phyloP scores from a whole-genome alignment of 2,329 filamentous ascomycete genomes.

The Alternaria brassicicola region DNA sequence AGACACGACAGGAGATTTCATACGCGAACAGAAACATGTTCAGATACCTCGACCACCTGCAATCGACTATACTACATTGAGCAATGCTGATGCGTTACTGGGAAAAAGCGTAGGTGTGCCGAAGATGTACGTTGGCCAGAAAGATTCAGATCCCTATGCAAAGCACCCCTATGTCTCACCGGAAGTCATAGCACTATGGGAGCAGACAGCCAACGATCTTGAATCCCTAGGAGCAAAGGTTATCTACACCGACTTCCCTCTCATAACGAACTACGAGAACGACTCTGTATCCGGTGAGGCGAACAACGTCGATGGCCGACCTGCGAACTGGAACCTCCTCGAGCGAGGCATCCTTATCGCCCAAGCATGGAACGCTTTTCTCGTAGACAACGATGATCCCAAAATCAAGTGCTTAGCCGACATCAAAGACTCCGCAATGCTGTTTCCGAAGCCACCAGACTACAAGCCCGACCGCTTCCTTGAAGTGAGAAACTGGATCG shows the following conservation, averaged over 20 bases:
- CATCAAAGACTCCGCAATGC: slow-evolving; percentile 48
- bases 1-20: slow-evolving; percentile 58
- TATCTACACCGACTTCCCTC: slow-evolving; percentile 54
- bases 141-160: slow-evolving; percentile 38
- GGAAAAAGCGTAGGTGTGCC: slow-evolving; percentile 59
- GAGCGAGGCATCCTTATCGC: slow-evolving; percentile 59
- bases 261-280: slow-evolving; percentile 56
- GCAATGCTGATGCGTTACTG: slow-evolving; percentile 40
- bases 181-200: slow-evolving; percentile 48
- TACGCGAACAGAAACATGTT: slow-evolving; percentile 58
- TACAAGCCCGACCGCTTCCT: slow-evolving; percentile 50
- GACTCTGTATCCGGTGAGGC: slow-evolving; percentile 42
- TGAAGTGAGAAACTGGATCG: slow-evolving; percentile 50
- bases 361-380: slow-evolving; percentile 60
- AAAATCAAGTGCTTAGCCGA: slow-evolving; percentile 47
- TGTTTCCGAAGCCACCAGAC: slow-evolving; percentile 47
- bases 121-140: slow-evolving; percentile 57
- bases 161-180: slow-evolving; percentile 46
- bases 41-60: slow-evolving; percentile 47
- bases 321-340: slow-evolving; percentile 54
- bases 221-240: slow-evolving; percentile 53
- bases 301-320: slow-evolving; percentile 52
- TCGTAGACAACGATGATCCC: slow-evolving; percentile 51
- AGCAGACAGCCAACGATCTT: slow-evolving; percentile 45
- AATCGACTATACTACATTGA: slow-evolving; percentile 47